These are phyloP conservation scores for Lipomyces sp. DNA, from an alignment of 805 yeast genomes.

Conservation along the genomic window DNA sequence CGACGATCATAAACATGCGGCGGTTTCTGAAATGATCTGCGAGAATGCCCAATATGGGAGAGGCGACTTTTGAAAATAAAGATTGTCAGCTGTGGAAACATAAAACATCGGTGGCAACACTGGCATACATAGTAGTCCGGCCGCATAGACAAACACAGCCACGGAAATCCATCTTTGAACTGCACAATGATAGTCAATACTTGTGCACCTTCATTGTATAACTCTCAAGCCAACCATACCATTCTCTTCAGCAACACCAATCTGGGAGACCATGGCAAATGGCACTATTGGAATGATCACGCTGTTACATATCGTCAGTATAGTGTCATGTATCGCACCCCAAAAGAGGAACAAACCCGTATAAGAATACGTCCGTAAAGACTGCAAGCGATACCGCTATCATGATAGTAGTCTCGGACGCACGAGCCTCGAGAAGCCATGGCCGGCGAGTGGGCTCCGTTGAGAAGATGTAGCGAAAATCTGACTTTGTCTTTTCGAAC, in stretches of 20 bases:
- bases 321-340: not conserved
- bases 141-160: conserved; percentile 37
- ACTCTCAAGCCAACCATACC: not conserved
- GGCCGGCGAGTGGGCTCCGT: conserved; percentile 5
- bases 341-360: conserved; percentile 20
- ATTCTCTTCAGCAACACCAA: conserved; percentile 32
- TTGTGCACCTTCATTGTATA: too few relatives aligned
- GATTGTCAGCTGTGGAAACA: not conserved
- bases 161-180: conserved; percentile 35
- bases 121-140: conserved; percentile 33
- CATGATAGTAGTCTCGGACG: conserved; percentile 28
- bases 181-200: too few relatives aligned
- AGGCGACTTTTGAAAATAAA: conserved; percentile 12
- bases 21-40: conserved; percentile 33
- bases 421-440: conserved; percentile 11
- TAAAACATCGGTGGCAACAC: not conserved
- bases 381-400: conserved; percentile 36
- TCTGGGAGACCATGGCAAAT: conserved; percentile 33
- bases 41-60: conserved; percentile 35
- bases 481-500: too few relatives aligned
- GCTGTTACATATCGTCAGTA: not conserved
- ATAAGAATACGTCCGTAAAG: conserved; percentile 38
- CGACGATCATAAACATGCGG: conserved; percentile 34
- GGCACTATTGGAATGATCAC: conserved; percentile 38
- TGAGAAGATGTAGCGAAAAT: conserved; percentile 4